Evolutionary conservation across 176 grass and related monocot species (phyloP).

Genomic region (Oryza brachyantha): DNA sequence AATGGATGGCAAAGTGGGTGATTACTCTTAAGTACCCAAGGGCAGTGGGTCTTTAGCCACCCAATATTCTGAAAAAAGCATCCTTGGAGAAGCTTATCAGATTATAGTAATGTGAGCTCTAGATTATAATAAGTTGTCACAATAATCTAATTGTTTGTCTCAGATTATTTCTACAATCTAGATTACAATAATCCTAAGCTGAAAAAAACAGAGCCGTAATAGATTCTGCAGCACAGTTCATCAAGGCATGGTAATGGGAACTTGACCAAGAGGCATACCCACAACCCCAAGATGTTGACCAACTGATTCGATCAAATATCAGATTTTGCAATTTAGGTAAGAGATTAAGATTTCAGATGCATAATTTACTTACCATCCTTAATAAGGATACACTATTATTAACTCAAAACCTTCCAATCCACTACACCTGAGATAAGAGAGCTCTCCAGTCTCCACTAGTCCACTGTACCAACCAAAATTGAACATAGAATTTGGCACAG

Average conservation of each 20-base stretch:
- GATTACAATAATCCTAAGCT: too few species aligned
- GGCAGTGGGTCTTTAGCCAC: too few species aligned
- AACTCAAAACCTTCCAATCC: background rate
- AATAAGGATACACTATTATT: background rate
- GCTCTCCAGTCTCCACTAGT: too few species aligned
- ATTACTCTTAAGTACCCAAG: too few species aligned
- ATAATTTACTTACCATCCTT: background rate
- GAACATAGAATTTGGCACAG: background rate
- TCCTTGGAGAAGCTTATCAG: too few species aligned
- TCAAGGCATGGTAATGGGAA: background rate
- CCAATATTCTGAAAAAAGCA: too few species aligned
- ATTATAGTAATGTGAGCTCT: too few species aligned
- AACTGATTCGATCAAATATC: background rate
- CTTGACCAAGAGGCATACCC: background rate
- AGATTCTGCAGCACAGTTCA: constrained; percentile 1
- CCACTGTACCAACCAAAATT: background rate
- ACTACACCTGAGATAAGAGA: background rate
- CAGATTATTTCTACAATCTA: too few species aligned
- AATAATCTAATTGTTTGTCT: too few species aligned
- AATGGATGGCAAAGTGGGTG: too few species aligned
- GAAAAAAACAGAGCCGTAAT: too few species aligned
- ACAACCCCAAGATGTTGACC: background rate
- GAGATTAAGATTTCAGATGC: constrained; percentile 5
- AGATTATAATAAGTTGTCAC: too few species aligned
- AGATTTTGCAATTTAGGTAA: constrained; percentile 22